Conservation (phyloP, 768 basidiomycete genomes). For the Leccinum aurantiacum region DNA sequence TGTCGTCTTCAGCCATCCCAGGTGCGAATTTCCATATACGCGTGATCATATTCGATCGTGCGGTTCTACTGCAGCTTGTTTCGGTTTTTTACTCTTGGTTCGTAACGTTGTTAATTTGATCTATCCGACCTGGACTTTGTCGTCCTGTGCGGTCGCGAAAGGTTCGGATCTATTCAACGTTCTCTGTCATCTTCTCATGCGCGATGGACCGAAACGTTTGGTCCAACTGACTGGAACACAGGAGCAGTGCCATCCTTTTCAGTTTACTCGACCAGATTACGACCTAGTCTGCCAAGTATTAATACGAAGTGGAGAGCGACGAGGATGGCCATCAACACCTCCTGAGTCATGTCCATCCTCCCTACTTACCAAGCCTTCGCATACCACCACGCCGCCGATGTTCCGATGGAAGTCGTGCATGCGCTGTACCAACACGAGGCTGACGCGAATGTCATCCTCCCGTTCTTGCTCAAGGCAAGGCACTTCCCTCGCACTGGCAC, state of each 20-base stretch:
- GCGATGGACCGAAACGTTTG: constrained; percentile 1
- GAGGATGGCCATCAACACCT: neutral
- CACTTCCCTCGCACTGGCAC: neutral
- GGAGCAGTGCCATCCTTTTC: neutral
- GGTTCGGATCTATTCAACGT: neutral
- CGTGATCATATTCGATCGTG: neutral
- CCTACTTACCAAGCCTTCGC: constrained; percentile 1
- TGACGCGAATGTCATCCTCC: constrained; percentile 41
- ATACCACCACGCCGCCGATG: constrained; percentile 8
- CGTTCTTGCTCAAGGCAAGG: constrained; percentile 36
- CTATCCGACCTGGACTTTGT: neutral
- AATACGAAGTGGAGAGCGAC: neutral
- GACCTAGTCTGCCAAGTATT: neutral
- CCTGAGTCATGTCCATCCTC: constrained; percentile 20
- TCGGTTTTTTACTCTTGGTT: neutral
- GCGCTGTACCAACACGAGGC: constrained; percentile 31
- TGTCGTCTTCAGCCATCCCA: neutral
- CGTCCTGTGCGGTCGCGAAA: neutral
- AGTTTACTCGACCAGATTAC: neutral
- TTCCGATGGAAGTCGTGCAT: constrained; percentile 32
- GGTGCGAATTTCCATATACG: neutral
- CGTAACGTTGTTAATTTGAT: constrained; percentile 4
- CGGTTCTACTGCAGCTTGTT: neutral
- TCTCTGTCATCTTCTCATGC: neutral
- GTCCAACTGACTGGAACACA: neutral